These are phyloP conservation scores for Penicillium psychrofluorescens DNA, from an alignment of 495 filamentous ascomycete species.

Conservation along the genomic window DNA sequence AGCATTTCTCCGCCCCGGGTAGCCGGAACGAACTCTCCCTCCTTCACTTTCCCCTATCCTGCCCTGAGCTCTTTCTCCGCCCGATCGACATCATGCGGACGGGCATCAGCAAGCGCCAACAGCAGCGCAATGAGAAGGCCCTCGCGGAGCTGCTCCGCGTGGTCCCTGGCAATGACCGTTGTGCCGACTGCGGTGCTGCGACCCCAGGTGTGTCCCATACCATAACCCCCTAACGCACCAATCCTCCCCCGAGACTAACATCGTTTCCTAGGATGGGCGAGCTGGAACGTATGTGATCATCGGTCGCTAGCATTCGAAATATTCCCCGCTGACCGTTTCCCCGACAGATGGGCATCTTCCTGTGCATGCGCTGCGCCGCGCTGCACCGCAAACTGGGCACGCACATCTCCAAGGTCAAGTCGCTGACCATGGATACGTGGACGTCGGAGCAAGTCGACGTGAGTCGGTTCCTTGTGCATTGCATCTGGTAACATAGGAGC, in stretches of 20 bases:
- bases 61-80: not conserved
- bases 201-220: slow-evolving; percentile 70
- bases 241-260: not conserved
- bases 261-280: slow-evolving; percentile 74
- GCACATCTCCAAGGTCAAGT: slow-evolving; percentile 97
- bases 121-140: slow-evolving; percentile 88
- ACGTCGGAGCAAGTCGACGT: slow-evolving; percentile 93
- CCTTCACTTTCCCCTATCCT: slow-evolving; percentile 11
- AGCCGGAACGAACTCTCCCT: slow-evolving; percentile 12
- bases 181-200: slow-evolving; percentile 84
- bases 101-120: slow-evolving; percentile 81
- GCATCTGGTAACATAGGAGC: not conserved
- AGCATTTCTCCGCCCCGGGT: slow-evolving; percentile 8
- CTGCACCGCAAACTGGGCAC: slow-evolving; percentile 96
- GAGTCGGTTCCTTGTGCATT: slow-evolving; percentile 16
- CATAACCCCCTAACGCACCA: not conserved
- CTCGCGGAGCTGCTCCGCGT: slow-evolving; percentile 84
- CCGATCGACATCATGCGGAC: slow-evolving; percentile 38
- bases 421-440: slow-evolving; percentile 96
- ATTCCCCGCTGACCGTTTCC: slow-evolving; percentile 14
- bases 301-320: not conserved
- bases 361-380: slow-evolving; percentile 95
- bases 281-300: slow-evolving; percentile 78
- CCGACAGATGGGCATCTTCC: slow-evolving; percentile 80
- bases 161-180: slow-evolving; percentile 87